A percentile compares a stretch with the other conserved stretches of the same genome.
phyloP scores from a whole-genome alignment of 768 basidiomycete species.

The Clavulina sp. region DNA sequence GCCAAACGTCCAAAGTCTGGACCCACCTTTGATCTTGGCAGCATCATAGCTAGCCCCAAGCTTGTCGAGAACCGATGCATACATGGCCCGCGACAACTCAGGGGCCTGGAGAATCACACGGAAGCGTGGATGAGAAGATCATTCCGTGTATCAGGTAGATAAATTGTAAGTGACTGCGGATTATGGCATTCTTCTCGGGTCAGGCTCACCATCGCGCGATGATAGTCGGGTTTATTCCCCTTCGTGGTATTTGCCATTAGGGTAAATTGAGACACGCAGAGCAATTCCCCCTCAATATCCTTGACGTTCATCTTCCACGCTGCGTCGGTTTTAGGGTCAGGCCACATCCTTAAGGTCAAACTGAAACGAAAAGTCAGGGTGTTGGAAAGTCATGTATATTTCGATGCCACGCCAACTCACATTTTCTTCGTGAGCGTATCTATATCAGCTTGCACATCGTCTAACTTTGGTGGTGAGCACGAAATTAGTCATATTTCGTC shows the following conservation, averaged over 20 bases:
- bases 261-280: conserved; percentile 93
- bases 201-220: conserved; percentile 72
- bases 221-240: conserved; percentile 84
- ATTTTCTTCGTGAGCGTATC: conserved; percentile 67
- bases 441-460: conserved; percentile 65
- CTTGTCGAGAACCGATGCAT: conserved; percentile 51
- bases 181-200: no score
- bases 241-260: conserved; percentile 74
- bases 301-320: conserved; percentile 83
- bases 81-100: conserved; percentile 48
- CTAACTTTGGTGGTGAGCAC: conserved; percentile 22
- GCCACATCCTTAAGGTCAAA: conserved; percentile 56
- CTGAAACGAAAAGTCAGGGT: conserved; percentile 27
- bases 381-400: not conserved
- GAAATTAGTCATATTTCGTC: conserved; percentile 10
- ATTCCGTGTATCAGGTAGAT: not conserved
- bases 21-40: conserved; percentile 62
- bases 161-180: not conserved
- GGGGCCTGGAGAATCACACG: conserved; percentile 31
- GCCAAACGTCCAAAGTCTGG: not conserved
- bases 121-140: not conserved
- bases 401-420: conserved; percentile 23
- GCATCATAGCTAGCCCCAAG: conserved; percentile 49
- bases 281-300: conserved; percentile 76
- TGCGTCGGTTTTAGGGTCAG: conserved; percentile 33